phyloP scores from a whole-genome alignment of 108 stramenopile species.

The Skeletonema grethae region DNA sequence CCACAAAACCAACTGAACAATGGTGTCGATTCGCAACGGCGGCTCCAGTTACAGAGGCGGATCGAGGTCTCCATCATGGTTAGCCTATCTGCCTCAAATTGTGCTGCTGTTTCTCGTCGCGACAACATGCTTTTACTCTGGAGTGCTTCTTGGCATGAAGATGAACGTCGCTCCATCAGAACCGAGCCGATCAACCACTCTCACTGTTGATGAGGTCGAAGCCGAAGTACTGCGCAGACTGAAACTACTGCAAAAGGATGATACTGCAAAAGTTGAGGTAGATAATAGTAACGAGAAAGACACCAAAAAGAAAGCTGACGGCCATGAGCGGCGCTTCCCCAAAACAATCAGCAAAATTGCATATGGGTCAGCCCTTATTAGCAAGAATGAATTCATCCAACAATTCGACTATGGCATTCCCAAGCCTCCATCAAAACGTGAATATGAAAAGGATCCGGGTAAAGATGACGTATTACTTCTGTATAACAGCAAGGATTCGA shows the following conservation, averaged over 20 bases:
- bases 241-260: neutral
- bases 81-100: constrained; percentile 23
- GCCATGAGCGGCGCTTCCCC: constrained; percentile 40
- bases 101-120: constrained; percentile 17
- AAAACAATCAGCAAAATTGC: constrained; percentile 43
- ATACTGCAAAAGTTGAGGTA: neutral
- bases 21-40: constrained; percentile 32
- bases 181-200: neutral
- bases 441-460: constrained; percentile 40
- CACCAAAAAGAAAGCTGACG: neutral
- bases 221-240: constrained; percentile 14
- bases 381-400: constrained; percentile 55
- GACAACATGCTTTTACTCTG: constrained; percentile 22
- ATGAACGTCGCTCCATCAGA: neutral
- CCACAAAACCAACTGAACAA: neutral
- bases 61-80: constrained; percentile 1
- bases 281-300: neutral
- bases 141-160: constrained; percentile 30
- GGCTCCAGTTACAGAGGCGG: neutral
- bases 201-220: constrained; percentile 10
- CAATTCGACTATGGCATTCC: constrained; percentile 69
- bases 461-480: constrained; percentile 71
- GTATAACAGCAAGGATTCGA: constrained; percentile 44
- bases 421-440: constrained; percentile 43
- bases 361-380: constrained; percentile 41